phyloP scores from a whole-genome alignment of 106 monocot species.

The Gastrodia elata region DNA sequence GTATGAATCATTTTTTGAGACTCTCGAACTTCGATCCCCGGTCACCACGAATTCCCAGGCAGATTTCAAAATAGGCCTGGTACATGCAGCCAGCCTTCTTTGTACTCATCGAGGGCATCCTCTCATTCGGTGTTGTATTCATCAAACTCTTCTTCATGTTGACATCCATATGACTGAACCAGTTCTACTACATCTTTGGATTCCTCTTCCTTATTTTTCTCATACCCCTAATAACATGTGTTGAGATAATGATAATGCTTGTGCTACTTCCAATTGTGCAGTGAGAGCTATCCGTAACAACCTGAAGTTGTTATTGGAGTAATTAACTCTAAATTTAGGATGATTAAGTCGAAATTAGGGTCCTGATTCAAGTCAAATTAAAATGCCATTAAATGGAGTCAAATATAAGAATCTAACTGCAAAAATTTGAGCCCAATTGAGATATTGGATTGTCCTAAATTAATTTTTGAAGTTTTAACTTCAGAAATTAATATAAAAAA shows the following conservation, averaged over 20 bases:
- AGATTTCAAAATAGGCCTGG: slow-evolving; percentile 54
- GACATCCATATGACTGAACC: slow-evolving; percentile 57
- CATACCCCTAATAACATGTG: slow-evolving; percentile 49
- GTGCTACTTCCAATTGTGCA: slow-evolving; percentile 63
- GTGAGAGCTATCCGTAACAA: slow-evolving; percentile 49
- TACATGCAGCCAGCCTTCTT: slow-evolving; percentile 62
- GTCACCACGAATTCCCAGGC: slow-evolving; percentile 58
- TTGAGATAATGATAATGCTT: slow-evolving; percentile 53
- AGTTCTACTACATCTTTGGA: slow-evolving; percentile 67
- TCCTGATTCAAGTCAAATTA: no score
- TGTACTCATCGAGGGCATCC: slow-evolving; percentile 46
- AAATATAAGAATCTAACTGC: no score
- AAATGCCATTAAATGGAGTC: no score
- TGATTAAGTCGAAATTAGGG: no score
- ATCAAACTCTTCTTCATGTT: slow-evolving; percentile 60
- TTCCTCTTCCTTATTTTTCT: slow-evolving; percentile 55
- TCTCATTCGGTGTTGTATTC: slow-evolving; percentile 59
- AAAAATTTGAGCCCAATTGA: no score
- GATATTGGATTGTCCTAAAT: no score
- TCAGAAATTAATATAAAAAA: no score
- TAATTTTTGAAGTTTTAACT: no score
- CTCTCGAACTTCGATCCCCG: no score
- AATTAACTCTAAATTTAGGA: no score
- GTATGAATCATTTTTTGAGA: no score
- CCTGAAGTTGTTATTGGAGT: no score